These are phyloP conservation scores for Aechmea fasciata DNA, from an alignment of 176 grass and related monocot species.

Conservation along the genomic window DNA sequence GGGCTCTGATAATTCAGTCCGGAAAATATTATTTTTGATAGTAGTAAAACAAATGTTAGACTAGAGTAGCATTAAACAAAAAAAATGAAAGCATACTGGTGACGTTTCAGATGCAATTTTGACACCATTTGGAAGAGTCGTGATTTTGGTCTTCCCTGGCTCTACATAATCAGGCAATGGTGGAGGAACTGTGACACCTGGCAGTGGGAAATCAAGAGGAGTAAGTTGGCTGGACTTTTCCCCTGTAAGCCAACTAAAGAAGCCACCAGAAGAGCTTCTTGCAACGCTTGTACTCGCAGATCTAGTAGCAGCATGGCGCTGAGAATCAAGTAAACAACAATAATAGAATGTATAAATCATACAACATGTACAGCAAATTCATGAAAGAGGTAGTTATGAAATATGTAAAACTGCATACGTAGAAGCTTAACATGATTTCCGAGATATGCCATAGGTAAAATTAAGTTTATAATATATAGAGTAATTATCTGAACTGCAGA, in stretches of 20 bases:
- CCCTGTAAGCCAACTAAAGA: slow-evolving; percentile 56
- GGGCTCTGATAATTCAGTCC: slow-evolving; percentile 35
- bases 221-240: slow-evolving; percentile 36
- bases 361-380: not conserved
- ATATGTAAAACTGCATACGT: not conserved
- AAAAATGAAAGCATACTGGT: slow-evolving; percentile 28
- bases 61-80: not conserved
- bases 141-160: slow-evolving; percentile 50
- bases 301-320: slow-evolving; percentile 38
- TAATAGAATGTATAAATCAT: not conserved
- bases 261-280: slow-evolving; percentile 39
- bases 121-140: slow-evolving; percentile 68
- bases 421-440: no score
- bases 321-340: slow-evolving; percentile 3
- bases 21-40: slow-evolving; percentile 2
- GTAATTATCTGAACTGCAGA: no score
- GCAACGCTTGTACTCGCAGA: slow-evolving; percentile 55
- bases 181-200: slow-evolving; percentile 30
- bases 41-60: not conserved
- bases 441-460: no score
- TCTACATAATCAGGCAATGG: slow-evolving; percentile 52
- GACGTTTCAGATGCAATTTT: slow-evolving; percentile 57
- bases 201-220: slow-evolving; percentile 44
- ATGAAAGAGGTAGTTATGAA: not conserved
- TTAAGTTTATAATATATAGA: no score